These are phyloP conservation scores for Hypoxylon sp. DNA, from an alignment of 2,329 filamentous ascomycete genomes.

Conservation along the genomic window DNA sequence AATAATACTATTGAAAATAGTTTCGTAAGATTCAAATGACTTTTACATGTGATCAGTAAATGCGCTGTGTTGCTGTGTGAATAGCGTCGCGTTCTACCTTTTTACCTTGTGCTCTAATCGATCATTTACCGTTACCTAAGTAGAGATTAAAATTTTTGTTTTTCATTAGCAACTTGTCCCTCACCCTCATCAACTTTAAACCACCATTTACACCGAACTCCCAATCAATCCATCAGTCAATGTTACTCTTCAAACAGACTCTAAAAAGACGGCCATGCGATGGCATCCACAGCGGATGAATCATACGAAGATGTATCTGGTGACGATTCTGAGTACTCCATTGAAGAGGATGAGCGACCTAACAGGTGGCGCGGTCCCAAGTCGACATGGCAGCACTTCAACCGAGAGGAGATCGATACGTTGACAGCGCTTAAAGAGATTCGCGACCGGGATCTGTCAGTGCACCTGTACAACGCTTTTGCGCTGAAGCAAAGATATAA, in stretches of 20 bases:
- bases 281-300: slow-evolving; percentile 43
- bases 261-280: slow-evolving; percentile 12
- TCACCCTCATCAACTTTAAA: slow-evolving; percentile 16
- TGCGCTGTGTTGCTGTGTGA: slow-evolving; percentile 3
- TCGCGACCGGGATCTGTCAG: slow-evolving; percentile 75
- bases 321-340: slow-evolving; percentile 58
- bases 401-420: slow-evolving; percentile 73
- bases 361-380: slow-evolving; percentile 80
- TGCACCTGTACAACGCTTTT: slow-evolving; percentile 86
- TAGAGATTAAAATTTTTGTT: slow-evolving; percentile 14
- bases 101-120: slow-evolving; percentile 10
- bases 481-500: slow-evolving; percentile 70
- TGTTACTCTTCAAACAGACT: neutral
- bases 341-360: slow-evolving; percentile 62
- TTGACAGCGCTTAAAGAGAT: slow-evolving; percentile 74
- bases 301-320: slow-evolving; percentile 53
- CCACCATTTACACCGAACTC: neutral
- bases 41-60: neutral
- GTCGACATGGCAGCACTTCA: slow-evolving; percentile 76
- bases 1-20: slow-evolving; percentile 42
- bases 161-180: slow-evolving; percentile 11
- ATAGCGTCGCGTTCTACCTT: slow-evolving; percentile 18
- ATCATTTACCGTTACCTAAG: neutral
- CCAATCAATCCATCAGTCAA: neutral
- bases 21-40: slow-evolving; percentile 8